A percentile compares a stretch with the other conserved stretches of the same genome.
These are phyloP conservation scores for Lippia alba DNA, from an alignment of 305 asterid species.

Conservation along the genomic window DNA sequence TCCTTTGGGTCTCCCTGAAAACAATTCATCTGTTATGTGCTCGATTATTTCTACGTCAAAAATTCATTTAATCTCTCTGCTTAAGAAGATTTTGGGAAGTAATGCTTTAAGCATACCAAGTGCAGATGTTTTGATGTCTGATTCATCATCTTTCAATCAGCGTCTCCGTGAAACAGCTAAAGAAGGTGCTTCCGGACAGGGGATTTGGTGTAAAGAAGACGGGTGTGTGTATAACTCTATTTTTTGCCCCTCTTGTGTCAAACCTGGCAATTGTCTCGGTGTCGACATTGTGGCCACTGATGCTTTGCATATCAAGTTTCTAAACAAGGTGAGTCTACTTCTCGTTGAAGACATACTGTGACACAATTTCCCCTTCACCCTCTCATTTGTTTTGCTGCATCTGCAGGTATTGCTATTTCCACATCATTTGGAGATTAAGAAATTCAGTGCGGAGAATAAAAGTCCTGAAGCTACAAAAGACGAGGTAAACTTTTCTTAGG, in stretches of 20 bases:
- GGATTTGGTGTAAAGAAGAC: slow-evolving; percentile 96
- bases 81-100: slow-evolving; percentile 45
- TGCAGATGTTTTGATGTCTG: slow-evolving; percentile 64
- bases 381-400: slow-evolving; percentile 27
- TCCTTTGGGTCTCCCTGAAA: slow-evolving; percentile 75
- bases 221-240: slow-evolving; percentile 84
- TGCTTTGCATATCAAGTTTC: slow-evolving; percentile 64
- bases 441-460: slow-evolving; percentile 38
- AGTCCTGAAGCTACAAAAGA: slow-evolving; percentile 37
- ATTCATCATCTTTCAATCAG: slow-evolving; percentile 56
- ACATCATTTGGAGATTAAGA: slow-evolving; percentile 59
- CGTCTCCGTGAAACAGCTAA: slow-evolving; percentile 45
- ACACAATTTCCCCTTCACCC: slow-evolving; percentile 14
- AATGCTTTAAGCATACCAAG: slow-evolving; percentile 44
- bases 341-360: slow-evolving; percentile 10
- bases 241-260: slow-evolving; percentile 78
- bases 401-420: slow-evolving; percentile 63
- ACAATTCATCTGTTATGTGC: slow-evolving; percentile 52
- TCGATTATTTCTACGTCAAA: slow-evolving; percentile 66
- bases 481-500: slow-evolving; percentile 48
- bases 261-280: slow-evolving; percentile 68
- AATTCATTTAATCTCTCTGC: slow-evolving; percentile 65
- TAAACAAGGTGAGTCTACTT: slow-evolving; percentile 64
- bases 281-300: slow-evolving; percentile 91
- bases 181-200: slow-evolving; percentile 61